Base-by-base conservation (phyloP, 257 asterid genomes). In the Scutellaria baicalensis region DNA sequence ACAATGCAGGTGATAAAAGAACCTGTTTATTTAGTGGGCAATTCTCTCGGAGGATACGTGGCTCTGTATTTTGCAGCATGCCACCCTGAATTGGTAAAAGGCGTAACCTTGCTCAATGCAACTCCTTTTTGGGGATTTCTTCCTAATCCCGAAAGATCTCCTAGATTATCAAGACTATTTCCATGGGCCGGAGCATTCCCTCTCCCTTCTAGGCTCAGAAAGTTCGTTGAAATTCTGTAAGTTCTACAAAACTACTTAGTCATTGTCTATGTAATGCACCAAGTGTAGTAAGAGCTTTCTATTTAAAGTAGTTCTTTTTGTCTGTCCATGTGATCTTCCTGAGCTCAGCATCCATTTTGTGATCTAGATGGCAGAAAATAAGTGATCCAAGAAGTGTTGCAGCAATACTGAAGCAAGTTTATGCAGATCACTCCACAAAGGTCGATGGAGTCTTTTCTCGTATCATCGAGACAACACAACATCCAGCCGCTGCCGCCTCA, bases 101-200 rank as follows among this genome's bases (percentile, higher is more conserved):
- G 97, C 9, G 89, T 93, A 59, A 85, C 93, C 18, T 80, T 93
- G 84, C 95, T 91, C 45, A 93, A 93, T 64, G 97, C 99, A 49
- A 89, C 99, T 51, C 99, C 97, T 31, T 91, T 90, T 78, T 91
- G 99, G 99, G 96, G 96, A 71, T 83, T 93, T 71, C 91, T 93
- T 23, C 97, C 96, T 49, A 93, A 93, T 74, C 95, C 91, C 7
- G 74, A 80, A 63, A 84, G 81, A 83, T 89, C 88, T 73, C 97
- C 99, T 7, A 81, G 80, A 73, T 67, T 87, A 59, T 91, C 95
- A 9, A 80, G 83, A 72, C 72, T 93, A 16, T 79, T 91, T 69
- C 96, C 97, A 39, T 91, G 97, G 97, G 82, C 95, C 0, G 97
- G 99, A 64, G 86, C 92, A 47, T 93, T 91, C 74, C 99, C 99